Base-by-base conservation (phyloP, 108 stramenopile species). In the Nannochloropsis salina region DNA sequence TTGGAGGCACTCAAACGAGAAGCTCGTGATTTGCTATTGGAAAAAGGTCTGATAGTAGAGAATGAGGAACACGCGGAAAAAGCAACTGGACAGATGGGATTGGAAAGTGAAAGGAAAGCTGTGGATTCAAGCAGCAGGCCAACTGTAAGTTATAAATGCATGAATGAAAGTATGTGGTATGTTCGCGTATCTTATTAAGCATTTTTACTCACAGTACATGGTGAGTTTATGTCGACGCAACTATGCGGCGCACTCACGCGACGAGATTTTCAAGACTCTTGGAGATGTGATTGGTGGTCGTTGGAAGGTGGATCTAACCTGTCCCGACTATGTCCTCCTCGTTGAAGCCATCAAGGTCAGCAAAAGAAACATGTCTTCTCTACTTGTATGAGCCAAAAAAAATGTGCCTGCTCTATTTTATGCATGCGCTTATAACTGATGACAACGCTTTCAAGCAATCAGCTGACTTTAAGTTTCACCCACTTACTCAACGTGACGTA, bases 201-300 rank as follows among this genome's bases (percentile, higher is more conserved):
- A 31, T 31, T 1, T 6, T 6, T n/a, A 74, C 61, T n/a, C 61
- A n/a, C n/a, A 74, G 61, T 74, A 74, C 8, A 74, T 74, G 61
- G 61, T 74, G n/a, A 74, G 61, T 74, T 74, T 74, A n/a, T 74
- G 61, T 74, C 61, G 61, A 74, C 61, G 61, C 61, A 74, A 74
- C 61, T 74, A 74, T n/a, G 61, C 61, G 20, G 61, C 61, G 20
- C 61, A 74, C 61, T n/a, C 61, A 4, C 61, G 61, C 61, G 61
- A 74, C 61, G 61, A 74, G 61, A 74, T 74, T 2, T 74, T 74
- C 61, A n/a, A 74, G 8, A n/a, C 61, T 15, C 61, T 74, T 15
- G 61, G 61, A 4, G 61, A 74, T n/a, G 61, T 74, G 61, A 74
- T 74, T 74, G 61, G 8, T 3, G 61, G 6, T n/a, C 15, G 61